Conservation (phyloP, 139 green algal genomes). For the Haematococcus sp. region DNA sequence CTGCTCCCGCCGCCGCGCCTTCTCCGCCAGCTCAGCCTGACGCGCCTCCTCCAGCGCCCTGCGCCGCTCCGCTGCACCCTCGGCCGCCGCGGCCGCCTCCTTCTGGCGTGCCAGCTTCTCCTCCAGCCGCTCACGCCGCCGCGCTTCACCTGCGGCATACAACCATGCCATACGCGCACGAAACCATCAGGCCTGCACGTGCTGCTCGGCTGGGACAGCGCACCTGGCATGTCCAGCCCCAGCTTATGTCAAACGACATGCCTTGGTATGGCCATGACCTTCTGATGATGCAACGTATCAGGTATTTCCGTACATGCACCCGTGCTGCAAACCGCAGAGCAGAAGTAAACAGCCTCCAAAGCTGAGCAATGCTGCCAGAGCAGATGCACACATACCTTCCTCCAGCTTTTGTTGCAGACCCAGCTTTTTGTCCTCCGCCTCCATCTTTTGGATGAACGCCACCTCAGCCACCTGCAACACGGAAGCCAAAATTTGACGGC, state of each 20-base stretch:
- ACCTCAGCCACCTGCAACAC: constrained; percentile 48
- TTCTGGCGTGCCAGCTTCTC: constrained; percentile 43
- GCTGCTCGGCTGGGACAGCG: too few species aligned
- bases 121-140: constrained; percentile 33
- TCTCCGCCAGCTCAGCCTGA: constrained; percentile 28
- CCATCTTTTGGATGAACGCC: constrained; percentile 60
- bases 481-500: neutral
- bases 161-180: neutral
- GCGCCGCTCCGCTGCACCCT: constrained; percentile 42
- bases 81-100: constrained; percentile 34
- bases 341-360: too few species aligned
- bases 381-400: constrained; percentile 28
- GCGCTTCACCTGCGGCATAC: constrained; percentile 25
- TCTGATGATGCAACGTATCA: too few species aligned
- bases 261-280: too few species aligned
- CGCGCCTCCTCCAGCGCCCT: constrained; percentile 29
- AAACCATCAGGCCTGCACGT: too few species aligned
- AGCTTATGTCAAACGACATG: too few species aligned
- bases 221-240: too few species aligned
- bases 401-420: constrained; percentile 54
- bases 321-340: too few species aligned
- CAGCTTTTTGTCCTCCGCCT: constrained; percentile 54
- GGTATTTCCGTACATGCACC: too few species aligned
- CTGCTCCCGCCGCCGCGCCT: constrained; percentile 36
- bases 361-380: too few species aligned